Evolutionary conservation across 2,329 filamentous ascomycete species (phyloP).

Genomic region (Colletotrichum sp.): DNA sequence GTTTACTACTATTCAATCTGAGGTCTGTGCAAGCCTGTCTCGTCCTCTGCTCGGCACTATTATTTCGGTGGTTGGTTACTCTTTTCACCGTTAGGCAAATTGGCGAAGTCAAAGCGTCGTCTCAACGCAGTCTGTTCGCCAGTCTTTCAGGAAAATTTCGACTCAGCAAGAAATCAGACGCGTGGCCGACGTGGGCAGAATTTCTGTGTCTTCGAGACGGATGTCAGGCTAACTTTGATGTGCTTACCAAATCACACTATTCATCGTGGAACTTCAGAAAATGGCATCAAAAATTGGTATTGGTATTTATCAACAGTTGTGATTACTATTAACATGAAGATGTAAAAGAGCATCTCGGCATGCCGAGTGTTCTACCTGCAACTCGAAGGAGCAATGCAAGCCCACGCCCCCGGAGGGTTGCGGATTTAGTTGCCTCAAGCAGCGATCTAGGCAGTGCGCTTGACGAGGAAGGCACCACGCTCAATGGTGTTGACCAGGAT

Average conservation of each 20-base stretch:
- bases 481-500: conserved; percentile 27
- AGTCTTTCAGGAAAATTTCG: background rate
- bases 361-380: background rate
- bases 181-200: background rate
- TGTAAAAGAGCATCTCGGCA: background rate
- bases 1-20: background rate
- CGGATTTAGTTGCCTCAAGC: background rate
- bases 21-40: background rate
- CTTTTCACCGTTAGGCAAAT: background rate
- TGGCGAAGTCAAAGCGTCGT: background rate
- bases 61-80: background rate
- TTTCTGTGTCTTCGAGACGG: background rate
- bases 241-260: fast-evolving
- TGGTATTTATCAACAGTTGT: background rate
- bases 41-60: background rate
- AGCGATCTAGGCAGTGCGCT: conserved; percentile 7
- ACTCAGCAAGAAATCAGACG: background rate
- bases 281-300: background rate
- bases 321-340: background rate
- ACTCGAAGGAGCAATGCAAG: background rate
- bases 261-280: background rate
- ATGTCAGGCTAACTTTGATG: background rate
- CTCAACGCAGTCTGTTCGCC: background rate
- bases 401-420: background rate
- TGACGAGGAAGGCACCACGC: conserved; percentile 25